phyloP scores from a whole-genome alignment of 306 rosid species.

The Morella rubra region DNA sequence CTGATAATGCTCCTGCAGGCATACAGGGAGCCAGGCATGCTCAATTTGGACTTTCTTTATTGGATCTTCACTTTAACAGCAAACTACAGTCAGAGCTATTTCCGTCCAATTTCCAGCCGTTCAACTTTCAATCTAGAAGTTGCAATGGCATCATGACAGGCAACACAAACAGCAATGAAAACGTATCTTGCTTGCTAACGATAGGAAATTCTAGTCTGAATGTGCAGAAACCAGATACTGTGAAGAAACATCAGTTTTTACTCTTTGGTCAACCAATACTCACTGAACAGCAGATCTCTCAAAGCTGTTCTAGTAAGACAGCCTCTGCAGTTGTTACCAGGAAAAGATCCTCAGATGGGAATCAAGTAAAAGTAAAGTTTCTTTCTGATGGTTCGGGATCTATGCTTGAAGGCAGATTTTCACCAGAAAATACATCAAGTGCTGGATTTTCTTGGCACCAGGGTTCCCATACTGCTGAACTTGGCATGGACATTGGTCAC shows the following conservation, averaged over 20 bases:
- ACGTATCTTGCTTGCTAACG: slow-evolving; percentile 63
- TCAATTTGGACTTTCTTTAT: slow-evolving; percentile 84
- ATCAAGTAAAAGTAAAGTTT: slow-evolving; percentile 43
- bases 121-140: slow-evolving; percentile 46
- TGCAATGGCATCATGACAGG: slow-evolving; percentile 40
- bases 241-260: slow-evolving; percentile 70
- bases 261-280: slow-evolving; percentile 98
- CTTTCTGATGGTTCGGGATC: slow-evolving; percentile 45
- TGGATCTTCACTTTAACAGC: slow-evolving; percentile 70
- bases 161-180: slow-evolving; percentile 49
- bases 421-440: slow-evolving; percentile 52
- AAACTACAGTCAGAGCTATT: slow-evolving; percentile 72
- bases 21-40: slow-evolving; percentile 99
- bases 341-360: slow-evolving; percentile 32
- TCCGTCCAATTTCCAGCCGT: slow-evolving; percentile 49
- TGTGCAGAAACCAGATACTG: slow-evolving; percentile 64
- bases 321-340: slow-evolving; percentile 34
- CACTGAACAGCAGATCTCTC: slow-evolving; percentile 84
- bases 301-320: slow-evolving; percentile 42
- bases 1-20: slow-evolving; percentile 93
- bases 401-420: slow-evolving; percentile 34
- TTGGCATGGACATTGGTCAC: slow-evolving; percentile 68
- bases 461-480: slow-evolving; percentile 31
- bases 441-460: slow-evolving; percentile 56
- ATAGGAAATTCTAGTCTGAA: slow-evolving; percentile 63